Conservation (phyloP, 176 grass and related monocot genomes). For the Saccharum officinarum region DNA sequence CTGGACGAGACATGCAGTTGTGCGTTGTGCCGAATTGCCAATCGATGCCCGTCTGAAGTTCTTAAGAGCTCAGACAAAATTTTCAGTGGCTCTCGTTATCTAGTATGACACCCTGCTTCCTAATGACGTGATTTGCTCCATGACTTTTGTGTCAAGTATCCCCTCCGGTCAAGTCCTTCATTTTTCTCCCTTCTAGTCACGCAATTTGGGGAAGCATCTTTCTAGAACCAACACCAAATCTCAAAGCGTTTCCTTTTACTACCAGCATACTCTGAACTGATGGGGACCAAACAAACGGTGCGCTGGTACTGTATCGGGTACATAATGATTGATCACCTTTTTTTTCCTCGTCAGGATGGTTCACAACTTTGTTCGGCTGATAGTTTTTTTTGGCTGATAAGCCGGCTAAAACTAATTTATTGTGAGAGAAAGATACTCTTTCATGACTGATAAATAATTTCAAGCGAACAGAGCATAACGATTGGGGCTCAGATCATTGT, state of each 20-base stretch:
- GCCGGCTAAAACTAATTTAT: too few relatives aligned
- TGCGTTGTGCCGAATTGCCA: not conserved
- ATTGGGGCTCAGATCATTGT: too few relatives aligned
- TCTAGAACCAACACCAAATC: constrained; percentile 5
- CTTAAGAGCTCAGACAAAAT: not conserved
- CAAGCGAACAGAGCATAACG: too few relatives aligned
- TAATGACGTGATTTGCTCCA: not conserved
- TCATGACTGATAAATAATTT: too few relatives aligned
- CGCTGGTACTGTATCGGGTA: too few relatives aligned
- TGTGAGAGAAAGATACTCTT: too few relatives aligned
- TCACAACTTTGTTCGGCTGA: too few relatives aligned
- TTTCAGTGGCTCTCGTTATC: not conserved
- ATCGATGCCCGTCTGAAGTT: not conserved
- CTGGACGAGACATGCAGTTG: not conserved
- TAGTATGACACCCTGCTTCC: not conserved
- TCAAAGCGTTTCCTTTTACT: not conserved
- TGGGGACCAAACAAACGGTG: too few relatives aligned
- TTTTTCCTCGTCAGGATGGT: too few relatives aligned
- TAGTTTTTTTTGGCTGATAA: too few relatives aligned
- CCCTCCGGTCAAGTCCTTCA: not conserved
- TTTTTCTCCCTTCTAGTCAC: constrained; percentile 1
- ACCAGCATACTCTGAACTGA: not conserved
- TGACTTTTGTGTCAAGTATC: not conserved
- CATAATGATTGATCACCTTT: too few relatives aligned
- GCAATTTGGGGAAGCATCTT: constrained; percentile 28